A percentile compares a stretch with the other conserved stretches of the same genome.
Evolutionary conservation across 2,329 filamentous ascomycete genomes (phyloP).

Genomic region (Raffaelea ambrosiae): DNA sequence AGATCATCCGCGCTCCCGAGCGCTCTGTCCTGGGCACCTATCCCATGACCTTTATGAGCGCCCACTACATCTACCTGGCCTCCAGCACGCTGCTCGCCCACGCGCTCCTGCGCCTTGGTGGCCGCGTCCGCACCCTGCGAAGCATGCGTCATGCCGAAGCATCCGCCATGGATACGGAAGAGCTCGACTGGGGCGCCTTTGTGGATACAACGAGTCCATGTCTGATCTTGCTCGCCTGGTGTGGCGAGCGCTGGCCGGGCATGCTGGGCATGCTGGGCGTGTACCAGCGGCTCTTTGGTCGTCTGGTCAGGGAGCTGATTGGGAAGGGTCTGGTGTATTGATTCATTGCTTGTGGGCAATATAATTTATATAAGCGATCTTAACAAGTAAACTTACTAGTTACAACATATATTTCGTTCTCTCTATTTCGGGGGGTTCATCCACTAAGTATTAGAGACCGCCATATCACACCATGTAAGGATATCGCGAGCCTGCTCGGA

Average conservation of each 20-base stretch:
- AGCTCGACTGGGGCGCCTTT: conserved; percentile 12
- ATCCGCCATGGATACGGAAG: background rate
- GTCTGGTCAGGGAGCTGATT: conserved; percentile 7
- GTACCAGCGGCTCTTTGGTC: conserved; percentile 9
- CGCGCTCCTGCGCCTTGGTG: conserved; percentile 20
- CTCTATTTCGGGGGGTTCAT: too few species aligned
- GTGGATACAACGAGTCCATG: conserved; percentile 10
- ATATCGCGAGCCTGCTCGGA: too few species aligned
- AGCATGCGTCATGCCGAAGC: conserved; percentile 8
- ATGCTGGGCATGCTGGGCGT: conserved; percentile 10
- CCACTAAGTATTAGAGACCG: too few species aligned
- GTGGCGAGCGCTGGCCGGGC: conserved; percentile 12
- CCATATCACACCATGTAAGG: too few species aligned
- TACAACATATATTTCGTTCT: too few species aligned
- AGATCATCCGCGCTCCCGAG: conserved; percentile 20
- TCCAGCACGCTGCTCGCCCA: conserved; percentile 21
- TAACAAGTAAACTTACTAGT: too few species aligned
- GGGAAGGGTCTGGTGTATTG: conserved; percentile 2
- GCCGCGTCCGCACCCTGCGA: conserved; percentile 14
- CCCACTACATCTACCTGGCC: conserved; percentile 23
- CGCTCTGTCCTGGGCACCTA: conserved; percentile 18
- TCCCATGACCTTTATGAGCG: conserved; percentile 21
- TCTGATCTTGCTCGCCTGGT: conserved; percentile 11
- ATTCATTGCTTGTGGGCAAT: too few species aligned
- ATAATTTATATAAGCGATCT: too few species aligned